Base-by-base conservation (phyloP, 805 yeast genomes). In the Cyberlindnera mississippiensis region DNA sequence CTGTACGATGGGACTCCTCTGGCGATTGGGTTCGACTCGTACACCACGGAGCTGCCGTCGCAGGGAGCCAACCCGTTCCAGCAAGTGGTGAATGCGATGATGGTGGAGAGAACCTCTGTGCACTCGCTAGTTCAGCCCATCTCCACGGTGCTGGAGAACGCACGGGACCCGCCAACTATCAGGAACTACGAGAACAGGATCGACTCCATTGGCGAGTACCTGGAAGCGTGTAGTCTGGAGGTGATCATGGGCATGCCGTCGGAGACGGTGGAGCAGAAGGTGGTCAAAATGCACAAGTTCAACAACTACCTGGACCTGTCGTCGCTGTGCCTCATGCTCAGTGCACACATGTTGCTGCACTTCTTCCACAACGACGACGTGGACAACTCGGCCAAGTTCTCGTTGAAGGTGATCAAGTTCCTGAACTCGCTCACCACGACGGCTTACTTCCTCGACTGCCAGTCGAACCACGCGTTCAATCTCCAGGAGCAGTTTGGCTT, bases 1-100 rank as follows among this genome's bases (percentile, higher is more conserved):
- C n/a, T 50, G 15, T 46, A 45, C 30, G 53, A 50, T 28, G 51
- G 53, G 0, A 38, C 48, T 2, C 49, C 53, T 8, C 28, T 50
- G n/a, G 40, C 48, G 7, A 22, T 50, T 7, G 28, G 20, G 12
- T 30, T 18, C 4, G 43, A 50, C 3, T 41, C 39, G 3, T 45
- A 41, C 33, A 30, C 45, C 4, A 40, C 49, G 1, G 38, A 42
- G 19, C 35, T 44, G 2, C 49, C 49, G 6, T 12, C 14, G 6
- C 35, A 19, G 3, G 5, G 17, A 4, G 11, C 32, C n/a, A 19
- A 27, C 22, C 31, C 35, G 2, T 33, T 33, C 14, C 39, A 42
- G 9, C 29, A 30, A 13, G 28, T 41, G 4, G 32, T 42, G 14
- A 30, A 38, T 11, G 13, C 39, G 3, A 42, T 38, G 39, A 28